Percentiles rank a stretch among this genome's conserved stretches.
Evolutionary conservation across 106 monocot genomes (phyloP).

Genomic region (Dioscorea dumetorum): DNA sequence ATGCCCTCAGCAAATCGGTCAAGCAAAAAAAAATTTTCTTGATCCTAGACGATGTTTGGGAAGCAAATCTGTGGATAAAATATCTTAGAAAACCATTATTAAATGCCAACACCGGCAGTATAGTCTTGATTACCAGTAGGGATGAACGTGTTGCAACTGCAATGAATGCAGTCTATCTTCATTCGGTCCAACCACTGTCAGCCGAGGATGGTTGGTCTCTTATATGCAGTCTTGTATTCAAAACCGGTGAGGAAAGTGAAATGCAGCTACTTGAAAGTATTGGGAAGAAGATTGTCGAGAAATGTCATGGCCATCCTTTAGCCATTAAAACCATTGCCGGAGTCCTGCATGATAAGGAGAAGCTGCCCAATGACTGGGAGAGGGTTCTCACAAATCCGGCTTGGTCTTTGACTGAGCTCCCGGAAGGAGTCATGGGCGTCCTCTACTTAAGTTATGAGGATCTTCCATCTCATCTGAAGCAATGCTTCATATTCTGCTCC

Average conservation of each 20-base stretch:
- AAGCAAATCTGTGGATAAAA: not conserved
- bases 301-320: slow-evolving; percentile 13
- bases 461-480: slow-evolving; percentile 9
- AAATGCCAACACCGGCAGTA: not conserved
- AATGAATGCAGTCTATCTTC: not conserved
- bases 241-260: not conserved
- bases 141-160: not conserved
- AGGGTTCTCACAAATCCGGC: not conserved
- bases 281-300: slow-evolving; percentile 7
- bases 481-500: slow-evolving; percentile 17
- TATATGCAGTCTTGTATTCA: not conserved
- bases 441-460: slow-evolving; percentile 10
- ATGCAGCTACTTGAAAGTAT: not conserved
- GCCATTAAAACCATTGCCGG: slow-evolving; percentile 17
- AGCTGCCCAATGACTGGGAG: slow-evolving; percentile 2
- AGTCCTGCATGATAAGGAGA: not conserved
- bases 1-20: not conserved
- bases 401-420: slow-evolving; percentile 5
- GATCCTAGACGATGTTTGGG: slow-evolving; percentile 16
- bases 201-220: not conserved
- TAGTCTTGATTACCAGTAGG: slow-evolving; percentile 9
- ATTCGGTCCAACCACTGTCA: not conserved
- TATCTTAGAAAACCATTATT: not conserved
- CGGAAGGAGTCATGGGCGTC: not conserved
- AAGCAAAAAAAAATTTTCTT: slow-evolving; percentile 5